Conservation (phyloP, 768 basidiomycete genomes). For the Rubroboletus satanas region DNA sequence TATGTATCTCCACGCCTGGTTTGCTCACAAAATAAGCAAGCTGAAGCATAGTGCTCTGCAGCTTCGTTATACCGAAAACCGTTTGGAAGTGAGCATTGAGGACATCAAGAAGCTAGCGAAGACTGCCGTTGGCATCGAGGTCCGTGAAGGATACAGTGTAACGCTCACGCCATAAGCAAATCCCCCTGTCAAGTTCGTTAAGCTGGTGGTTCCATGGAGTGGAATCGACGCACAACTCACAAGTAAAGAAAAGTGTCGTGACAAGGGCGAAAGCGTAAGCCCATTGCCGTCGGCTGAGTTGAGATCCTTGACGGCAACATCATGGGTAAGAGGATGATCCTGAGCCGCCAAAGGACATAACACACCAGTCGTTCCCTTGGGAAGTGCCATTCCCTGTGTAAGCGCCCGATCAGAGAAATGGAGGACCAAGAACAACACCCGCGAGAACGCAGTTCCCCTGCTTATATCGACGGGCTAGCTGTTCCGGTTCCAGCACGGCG, state of each 20-base stretch:
- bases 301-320: constrained; percentile 25
- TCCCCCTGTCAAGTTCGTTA: constrained; percentile 42
- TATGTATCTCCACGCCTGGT: not conserved
- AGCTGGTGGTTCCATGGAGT: not conserved
- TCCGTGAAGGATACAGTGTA: not conserved
- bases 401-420: not conserved
- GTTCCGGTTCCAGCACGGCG: constrained; percentile 2
- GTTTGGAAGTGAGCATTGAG: constrained; percentile 71
- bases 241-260: constrained; percentile 74
- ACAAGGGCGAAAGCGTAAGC: constrained; percentile 62
- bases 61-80: constrained; percentile 62
- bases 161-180: constrained; percentile 60
- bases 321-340: not conserved
- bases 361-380: constrained; percentile 42
- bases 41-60: constrained; percentile 72
- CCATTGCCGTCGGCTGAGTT: constrained; percentile 46
- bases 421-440: constrained; percentile 1
- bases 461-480: constrained; percentile 11
- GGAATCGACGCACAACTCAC: constrained; percentile 33
- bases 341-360: not conserved
- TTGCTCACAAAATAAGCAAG: constrained; percentile 60
- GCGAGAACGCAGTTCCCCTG: not conserved
- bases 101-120: constrained; percentile 56
- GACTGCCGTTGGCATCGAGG: constrained; percentile 17
- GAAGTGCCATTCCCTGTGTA: constrained; percentile 33